Percentiles rank a stretch among this genome's conserved stretches.
Conservation (phyloP, 805 yeast species). For the Myxozyma melibiosi region DNA sequence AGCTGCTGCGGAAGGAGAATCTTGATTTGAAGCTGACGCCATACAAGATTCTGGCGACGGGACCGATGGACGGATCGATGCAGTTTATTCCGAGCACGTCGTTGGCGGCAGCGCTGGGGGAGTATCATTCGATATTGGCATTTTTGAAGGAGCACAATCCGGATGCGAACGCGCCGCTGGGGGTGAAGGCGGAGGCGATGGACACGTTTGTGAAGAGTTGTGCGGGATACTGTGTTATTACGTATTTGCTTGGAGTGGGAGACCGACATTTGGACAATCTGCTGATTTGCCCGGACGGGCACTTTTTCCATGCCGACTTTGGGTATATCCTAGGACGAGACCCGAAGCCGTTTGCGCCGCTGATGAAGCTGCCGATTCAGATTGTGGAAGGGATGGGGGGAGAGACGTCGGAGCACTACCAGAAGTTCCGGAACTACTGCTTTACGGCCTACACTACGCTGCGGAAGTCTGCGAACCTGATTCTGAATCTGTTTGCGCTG, state of each 20-base stretch:
- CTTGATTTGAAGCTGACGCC: constrained; percentile 87
- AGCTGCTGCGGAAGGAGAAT: constrained; percentile 81
- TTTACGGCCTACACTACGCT: constrained; percentile 91
- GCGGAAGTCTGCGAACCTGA: constrained; percentile 85
- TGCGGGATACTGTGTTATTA: constrained; percentile 94
- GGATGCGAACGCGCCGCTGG: constrained; percentile 45
- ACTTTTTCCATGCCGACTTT: constrained; percentile 96
- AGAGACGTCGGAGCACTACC: constrained; percentile 77
- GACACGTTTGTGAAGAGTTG: constrained; percentile 93
- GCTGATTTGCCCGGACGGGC: constrained; percentile 77
- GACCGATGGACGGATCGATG: constrained; percentile 86
- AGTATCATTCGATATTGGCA: constrained; percentile 73
- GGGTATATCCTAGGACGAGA: constrained; percentile 96
- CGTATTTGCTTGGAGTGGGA: constrained; percentile 93
- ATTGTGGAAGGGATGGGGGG: constrained; percentile 99
- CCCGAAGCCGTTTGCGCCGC: constrained; percentile 98
- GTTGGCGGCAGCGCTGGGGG: constrained; percentile 71
- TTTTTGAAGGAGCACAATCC: constrained; percentile 70
- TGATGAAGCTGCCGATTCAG: constrained; percentile 96
- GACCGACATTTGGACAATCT: constrained; percentile 94
- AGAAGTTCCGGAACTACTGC: constrained; percentile 86
- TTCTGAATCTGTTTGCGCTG: constrained; percentile 84
- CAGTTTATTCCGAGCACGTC: constrained; percentile 95
- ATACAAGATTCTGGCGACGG: constrained; percentile 86
- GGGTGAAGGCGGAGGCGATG: constrained; percentile 68